Percentiles rank a stretch among this genome's conserved stretches.
Evolutionary conservation across 2,329 filamentous ascomycete species (phyloP).

Genomic region (Alternaria rosae): DNA sequence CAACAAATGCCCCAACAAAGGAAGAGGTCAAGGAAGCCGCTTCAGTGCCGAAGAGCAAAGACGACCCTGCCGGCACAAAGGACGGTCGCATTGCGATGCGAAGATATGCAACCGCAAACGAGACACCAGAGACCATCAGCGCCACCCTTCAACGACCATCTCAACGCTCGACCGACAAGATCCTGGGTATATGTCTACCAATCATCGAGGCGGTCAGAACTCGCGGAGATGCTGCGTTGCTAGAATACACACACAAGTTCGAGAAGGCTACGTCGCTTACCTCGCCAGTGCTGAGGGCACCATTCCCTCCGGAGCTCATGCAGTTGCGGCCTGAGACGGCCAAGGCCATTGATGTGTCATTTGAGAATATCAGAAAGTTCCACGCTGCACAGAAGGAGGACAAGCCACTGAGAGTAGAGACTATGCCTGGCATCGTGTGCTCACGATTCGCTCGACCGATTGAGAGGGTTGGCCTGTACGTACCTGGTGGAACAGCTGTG

Average conservation of each 20-base stretch:
- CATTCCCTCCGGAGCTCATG: slow-evolving; percentile 88
- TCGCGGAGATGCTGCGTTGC: slow-evolving; percentile 84
- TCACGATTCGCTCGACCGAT: slow-evolving; percentile 92
- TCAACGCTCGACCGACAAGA: slow-evolving; percentile 92
- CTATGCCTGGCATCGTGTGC: slow-evolving; percentile 96
- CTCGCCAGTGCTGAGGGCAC: slow-evolving; percentile 87
- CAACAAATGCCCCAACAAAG: slow-evolving; percentile 35
- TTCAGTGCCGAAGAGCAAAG: slow-evolving; percentile 60
- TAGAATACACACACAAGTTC: slow-evolving; percentile 97
- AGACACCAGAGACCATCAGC: slow-evolving; percentile 69
- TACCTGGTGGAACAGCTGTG: slow-evolving; percentile 96
- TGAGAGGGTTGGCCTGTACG: slow-evolving; percentile 94
- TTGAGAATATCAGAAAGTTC: slow-evolving; percentile 93
- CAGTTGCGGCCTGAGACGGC: slow-evolving; percentile 82
- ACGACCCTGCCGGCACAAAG: slow-evolving; percentile 59
- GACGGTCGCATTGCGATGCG: slow-evolving; percentile 79
- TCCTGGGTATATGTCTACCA: slow-evolving; percentile 87
- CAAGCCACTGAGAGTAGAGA: slow-evolving; percentile 85
- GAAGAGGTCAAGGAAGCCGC: slow-evolving; percentile 60
- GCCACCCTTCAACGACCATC: slow-evolving; percentile 86
- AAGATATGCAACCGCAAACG: slow-evolving; percentile 73
- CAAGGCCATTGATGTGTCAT: slow-evolving; percentile 91
- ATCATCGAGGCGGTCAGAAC: slow-evolving; percentile 88
- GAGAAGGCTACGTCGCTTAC: slow-evolving; percentile 93
- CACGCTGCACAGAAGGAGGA: slow-evolving; percentile 89